Base-by-base conservation (phyloP, 352 stramenopile genomes). In the Globisporangium barbulae region DNA sequence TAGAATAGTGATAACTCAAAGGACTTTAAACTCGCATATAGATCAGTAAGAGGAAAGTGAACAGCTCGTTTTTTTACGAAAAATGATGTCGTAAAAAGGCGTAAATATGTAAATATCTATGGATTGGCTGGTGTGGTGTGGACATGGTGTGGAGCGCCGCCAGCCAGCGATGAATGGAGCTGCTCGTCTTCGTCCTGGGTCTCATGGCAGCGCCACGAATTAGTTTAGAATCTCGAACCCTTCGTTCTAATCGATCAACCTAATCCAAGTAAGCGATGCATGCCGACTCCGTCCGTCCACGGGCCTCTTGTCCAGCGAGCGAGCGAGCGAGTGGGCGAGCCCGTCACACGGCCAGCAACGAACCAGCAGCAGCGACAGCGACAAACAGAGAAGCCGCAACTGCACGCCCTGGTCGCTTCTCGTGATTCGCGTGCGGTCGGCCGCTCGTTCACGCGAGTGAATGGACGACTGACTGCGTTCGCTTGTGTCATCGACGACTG, bases 201-300 rank as follows among this genome's bases (percentile, higher is more conserved):
- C 35, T 41, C 35, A 15, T 41, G 35, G 15, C 8, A 42, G 50
- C 30, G 45, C 12, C 28, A 48, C 22, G 21, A 33, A 3, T 22
- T 37, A 58, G 33, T 68, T 68, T 56, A 64, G 63, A 69, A 69
- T 69, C 63, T 69, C 63, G 66, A 79, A 65, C 72, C 69, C 69
- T 67, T 69, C 72, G 67, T 77, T 77, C 66, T 65, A 65, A 68
- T 67, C 70, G 72, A 79, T 76, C 69, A 53, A 61, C 62, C 70
- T 62, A 75, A 60, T 72, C 70, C 67, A 80, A 66, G 73, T 80
- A 80, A 73, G 72, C 60, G 33, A 61, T 58, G 52, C 52, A 58
- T 58, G 17, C 52, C 31, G 31, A 31, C 10, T 30, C 50, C 28
- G 47, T 25, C 8, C 8, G 15, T 45, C 39, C 13, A 39, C 30